Evolutionary conservation across 306 rosid species (phyloP), one percentile per base, ranked within the genome.

Genomic region (Quercus berberidifolia): DNA sequence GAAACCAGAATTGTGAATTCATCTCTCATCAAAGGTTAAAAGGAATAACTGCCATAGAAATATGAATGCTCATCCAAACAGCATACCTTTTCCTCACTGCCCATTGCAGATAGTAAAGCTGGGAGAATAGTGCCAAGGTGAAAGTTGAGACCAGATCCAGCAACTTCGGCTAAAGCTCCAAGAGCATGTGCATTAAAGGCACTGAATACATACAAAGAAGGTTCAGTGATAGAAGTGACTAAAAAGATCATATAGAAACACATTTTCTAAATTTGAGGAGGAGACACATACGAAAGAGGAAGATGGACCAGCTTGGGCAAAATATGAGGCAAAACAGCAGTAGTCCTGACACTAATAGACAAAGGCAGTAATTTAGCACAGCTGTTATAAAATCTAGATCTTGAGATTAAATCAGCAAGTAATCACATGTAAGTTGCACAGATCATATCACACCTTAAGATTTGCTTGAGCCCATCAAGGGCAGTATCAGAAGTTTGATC

Each of bases 161-260:
- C 99, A 74, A 95, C 99, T 81, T 93, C 97, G 20, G 99, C 99
- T 76, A 95, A 88, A 76, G 98, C 99, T 55, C 98, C 97, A n/a
- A 95, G 86, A 69, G 99, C 99, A 87, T 95, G 99, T 60, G 98
- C 97, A 84, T 93, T 82, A 83, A 95, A 87, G 78, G 99, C 99
- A 78, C 99, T 95, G 83, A 19, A 88, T 60, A 82, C 55, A 26
- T 59, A 79, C 54, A 64, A 77, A 19, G 31, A 76, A 41, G 70
- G 19, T 46, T 55, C 62, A 79, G 55, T 72, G 19, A 70, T 59
- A 43, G 76, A 55, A 67, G 38, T 31, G 43, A 19, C 17, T 20
- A 46, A 31, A 80, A 70, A n/a, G 46, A 70, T 74, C 26, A 55
- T n/a, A n/a, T 54, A 75, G 68, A 35, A 74, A 81, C 52, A 49